Evolutionary conservation across 495 filamentous ascomycete genomes (phyloP), one percentile per base, ranked within the genome.

Genomic region (Recurvomyces mirabilis): DNA sequence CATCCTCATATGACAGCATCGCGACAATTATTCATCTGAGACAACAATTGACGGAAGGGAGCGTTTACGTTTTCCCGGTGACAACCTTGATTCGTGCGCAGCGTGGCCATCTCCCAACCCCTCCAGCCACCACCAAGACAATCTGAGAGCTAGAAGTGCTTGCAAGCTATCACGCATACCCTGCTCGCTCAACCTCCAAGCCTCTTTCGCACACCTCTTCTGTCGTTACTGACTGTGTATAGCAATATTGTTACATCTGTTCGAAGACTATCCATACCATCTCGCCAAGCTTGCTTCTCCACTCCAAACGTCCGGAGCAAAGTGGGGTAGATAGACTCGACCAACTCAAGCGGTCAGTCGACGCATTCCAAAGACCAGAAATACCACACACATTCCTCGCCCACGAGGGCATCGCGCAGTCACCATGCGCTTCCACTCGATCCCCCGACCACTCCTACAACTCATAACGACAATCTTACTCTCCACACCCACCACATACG

Each of bases 391-490:
- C 46, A 53, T 53, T 45, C 51, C 46, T 38, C 45, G 51, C 34
- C 46, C 38, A 53, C 44, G 38, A 39, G 33, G 38, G 11, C 39
- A 42, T 41, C 41, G 5, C 42, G 33, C 20, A 22, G 17, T 30
- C 38, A 47, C 17, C 43, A 60, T 62, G 55, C 48, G 51, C 38
- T 45, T 54, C 24, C 50, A 54, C 25, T 31, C 32, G 19, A 45
- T 51, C 29, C 56, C 55, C 13, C 24, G 46, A 12, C 38, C 60
- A 21, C 49, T 63, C n/a, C 41, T 61, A 25, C 48, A 54, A 17
- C 49, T 60, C 46, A 51, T 55, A 29, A 42, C 57, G 28, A 37
- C 43, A 28, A 49, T 54, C 29, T 48, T 58, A 18, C 45, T 61
- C 39, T 44, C 12, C 13, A 7, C 39, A 38, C 34, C 47, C 4